These are phyloP conservation scores for Talaromyces nanjingensis DNA, from an alignment of 495 filamentous ascomycete species.

Conservation along the genomic window DNA sequence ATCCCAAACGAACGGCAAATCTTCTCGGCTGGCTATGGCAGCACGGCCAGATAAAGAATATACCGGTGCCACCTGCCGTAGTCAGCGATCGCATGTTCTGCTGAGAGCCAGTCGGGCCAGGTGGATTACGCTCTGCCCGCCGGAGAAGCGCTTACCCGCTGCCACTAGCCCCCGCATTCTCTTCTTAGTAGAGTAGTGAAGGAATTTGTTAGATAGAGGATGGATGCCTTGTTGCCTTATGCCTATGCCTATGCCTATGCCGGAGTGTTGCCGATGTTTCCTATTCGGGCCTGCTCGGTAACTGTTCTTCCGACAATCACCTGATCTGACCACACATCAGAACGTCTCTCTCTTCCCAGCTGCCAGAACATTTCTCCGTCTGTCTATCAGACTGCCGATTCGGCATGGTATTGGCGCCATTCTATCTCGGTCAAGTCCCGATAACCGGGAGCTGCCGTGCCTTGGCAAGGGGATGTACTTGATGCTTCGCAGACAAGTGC, in stretches of 20 bases:
- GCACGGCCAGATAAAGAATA: not conserved
- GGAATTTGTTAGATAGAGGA: too few relatives aligned
- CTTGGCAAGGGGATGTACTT: too few relatives aligned
- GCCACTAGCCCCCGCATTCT: not conserved
- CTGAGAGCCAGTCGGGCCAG: too few relatives aligned
- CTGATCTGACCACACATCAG: not conserved
- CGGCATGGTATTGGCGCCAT: not conserved
- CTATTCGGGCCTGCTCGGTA: not conserved
- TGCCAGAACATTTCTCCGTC: not conserved
- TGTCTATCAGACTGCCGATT: not conserved
- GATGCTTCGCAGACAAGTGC: too few relatives aligned
- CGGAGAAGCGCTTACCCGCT: constrained; percentile 5
- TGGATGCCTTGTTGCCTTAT: not conserved
- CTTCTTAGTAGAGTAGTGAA: not conserved
- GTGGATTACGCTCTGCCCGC: not conserved
- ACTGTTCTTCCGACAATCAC: not conserved
- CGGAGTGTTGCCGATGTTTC: not conserved
- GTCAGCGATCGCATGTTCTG: not conserved
- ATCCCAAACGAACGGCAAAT: not conserved
- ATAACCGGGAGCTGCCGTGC: not conserved
- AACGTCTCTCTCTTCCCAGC: not conserved
- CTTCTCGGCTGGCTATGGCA: not conserved
- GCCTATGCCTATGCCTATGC: not conserved
- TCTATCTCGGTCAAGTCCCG: not conserved
- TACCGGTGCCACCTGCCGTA: not conserved